phyloP scores from a whole-genome alignment of 768 basidiomycete genomes.

The Sistotremastrum niveocremeum region DNA sequence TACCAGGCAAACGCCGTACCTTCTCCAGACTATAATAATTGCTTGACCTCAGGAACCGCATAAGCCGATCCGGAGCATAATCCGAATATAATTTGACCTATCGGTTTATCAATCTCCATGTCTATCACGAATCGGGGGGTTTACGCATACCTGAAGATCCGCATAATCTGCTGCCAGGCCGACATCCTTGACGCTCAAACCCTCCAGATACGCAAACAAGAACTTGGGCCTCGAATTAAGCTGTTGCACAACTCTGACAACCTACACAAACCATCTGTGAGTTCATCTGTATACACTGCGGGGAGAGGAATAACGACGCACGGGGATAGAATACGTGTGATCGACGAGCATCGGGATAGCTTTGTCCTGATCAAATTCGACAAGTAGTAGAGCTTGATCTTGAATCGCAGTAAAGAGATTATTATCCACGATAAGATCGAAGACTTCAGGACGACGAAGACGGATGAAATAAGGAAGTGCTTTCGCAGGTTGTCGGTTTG shows the following conservation, averaged over 20 bases:
- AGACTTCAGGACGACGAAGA: slow-evolving; percentile 77
- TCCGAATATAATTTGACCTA: slow-evolving; percentile 89
- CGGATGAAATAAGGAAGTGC: slow-evolving; percentile 85
- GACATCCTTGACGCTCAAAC: slow-evolving; percentile 77
- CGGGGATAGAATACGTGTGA: slow-evolving; percentile 93
- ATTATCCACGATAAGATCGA: slow-evolving; percentile 85
- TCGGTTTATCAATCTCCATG: background rate
- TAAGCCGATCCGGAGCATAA: slow-evolving; percentile 60
- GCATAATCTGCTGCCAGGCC: slow-evolving; percentile 69
- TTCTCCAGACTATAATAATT: slow-evolving; percentile 83
- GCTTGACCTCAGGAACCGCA: slow-evolving; percentile 85
- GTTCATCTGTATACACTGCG: background rate
- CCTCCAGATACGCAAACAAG: slow-evolving; percentile 87
- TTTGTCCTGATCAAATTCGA: slow-evolving; percentile 88
- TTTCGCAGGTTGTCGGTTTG: slow-evolving; percentile 87
- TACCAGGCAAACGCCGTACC: slow-evolving; percentile 23
- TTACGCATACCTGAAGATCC: slow-evolving; percentile 55
- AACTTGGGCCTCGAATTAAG: slow-evolving; percentile 63
- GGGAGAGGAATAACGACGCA: slow-evolving; percentile 22
- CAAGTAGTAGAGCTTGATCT: slow-evolving; percentile 82
- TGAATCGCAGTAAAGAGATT: slow-evolving; percentile 92
- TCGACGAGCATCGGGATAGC: slow-evolving; percentile 84
- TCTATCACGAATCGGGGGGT: background rate
- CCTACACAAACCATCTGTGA: slow-evolving; percentile 29
- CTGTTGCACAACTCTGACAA: slow-evolving; percentile 78